A percentile compares a stretch with the other conserved stretches of the same genome.
Conservation (phyloP, 108 stramenopile genomes). For the Skeletonema menzelii region DNA sequence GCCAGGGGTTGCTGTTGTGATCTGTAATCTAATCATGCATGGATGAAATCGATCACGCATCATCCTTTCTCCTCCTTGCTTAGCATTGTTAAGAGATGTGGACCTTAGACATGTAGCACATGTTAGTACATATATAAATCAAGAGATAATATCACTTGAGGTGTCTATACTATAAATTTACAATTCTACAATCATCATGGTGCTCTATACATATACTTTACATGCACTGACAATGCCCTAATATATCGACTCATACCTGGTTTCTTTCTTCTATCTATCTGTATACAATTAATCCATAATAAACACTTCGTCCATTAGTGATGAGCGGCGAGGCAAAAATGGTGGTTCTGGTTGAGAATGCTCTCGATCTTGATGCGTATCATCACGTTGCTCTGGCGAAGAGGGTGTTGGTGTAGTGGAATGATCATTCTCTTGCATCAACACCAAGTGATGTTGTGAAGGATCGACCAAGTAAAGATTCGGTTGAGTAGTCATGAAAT, state of each 20-base stretch:
- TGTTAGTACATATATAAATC: no score
- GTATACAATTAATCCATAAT: neutral
- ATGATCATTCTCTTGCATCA: neutral
- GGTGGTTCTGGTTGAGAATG: neutral
- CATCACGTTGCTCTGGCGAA: neutral
- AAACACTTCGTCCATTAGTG: neutral
- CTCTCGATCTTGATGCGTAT: neutral
- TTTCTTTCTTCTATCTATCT: neutral
- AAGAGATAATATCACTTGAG: no score
- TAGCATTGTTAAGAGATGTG: neutral
- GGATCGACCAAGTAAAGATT: neutral
- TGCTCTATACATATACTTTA: no score
- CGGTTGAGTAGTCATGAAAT: neutral
- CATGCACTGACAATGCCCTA: no score
- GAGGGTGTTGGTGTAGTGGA: neutral
- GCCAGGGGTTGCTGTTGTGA: neutral
- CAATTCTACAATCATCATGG: no score
- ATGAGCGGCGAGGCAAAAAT: neutral
- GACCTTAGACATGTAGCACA: no score
- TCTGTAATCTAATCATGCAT: neutral
- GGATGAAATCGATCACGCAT: neutral
- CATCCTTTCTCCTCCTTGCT: neutral
- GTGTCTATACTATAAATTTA: neutral
- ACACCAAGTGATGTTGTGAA: neutral
- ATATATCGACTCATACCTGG: neutral